phyloP scores from a whole-genome alignment of 2,329 filamentous ascomycete species.

The Apiospora phragmitis region DNA sequence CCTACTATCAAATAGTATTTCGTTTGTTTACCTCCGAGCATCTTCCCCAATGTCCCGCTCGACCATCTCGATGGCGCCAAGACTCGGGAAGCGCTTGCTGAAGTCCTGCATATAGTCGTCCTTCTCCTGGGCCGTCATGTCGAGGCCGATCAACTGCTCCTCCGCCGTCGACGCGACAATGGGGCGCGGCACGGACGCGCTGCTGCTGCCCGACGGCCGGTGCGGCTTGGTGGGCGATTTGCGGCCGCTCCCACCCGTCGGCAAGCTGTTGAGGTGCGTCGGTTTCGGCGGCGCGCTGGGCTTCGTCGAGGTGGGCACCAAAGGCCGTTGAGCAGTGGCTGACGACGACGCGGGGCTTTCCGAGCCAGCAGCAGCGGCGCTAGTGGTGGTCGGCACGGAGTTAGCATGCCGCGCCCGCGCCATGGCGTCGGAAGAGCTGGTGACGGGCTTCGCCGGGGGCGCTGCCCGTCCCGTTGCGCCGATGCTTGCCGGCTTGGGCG shows the following conservation, averaged over 20 bases:
- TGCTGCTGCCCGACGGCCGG: constrained; percentile 24
- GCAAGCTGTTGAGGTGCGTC: constrained; percentile 57
- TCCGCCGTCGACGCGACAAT: constrained; percentile 24
- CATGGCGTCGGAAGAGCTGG: constrained; percentile 14
- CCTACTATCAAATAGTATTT: no score
- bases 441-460: constrained; percentile 19
- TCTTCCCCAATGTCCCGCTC: constrained; percentile 61
- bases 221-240: constrained; percentile 47
- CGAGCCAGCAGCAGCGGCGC: constrained; percentile 14
- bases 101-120: constrained; percentile 72
- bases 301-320: constrained; percentile 34
- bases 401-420: constrained; percentile 9
- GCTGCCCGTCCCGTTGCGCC: constrained; percentile 12
- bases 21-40: constrained; percentile 18
- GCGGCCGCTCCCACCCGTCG: constrained; percentile 37
- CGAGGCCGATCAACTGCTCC: constrained; percentile 49
- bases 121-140: constrained; percentile 56
- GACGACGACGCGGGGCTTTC: constrained; percentile 20
- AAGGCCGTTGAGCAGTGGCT: constrained; percentile 19
- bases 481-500: constrained; percentile 51
- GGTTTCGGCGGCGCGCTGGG: constrained; percentile 64
- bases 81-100: constrained; percentile 80
- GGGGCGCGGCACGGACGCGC: background rate
- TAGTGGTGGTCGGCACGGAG: constrained; percentile 22
- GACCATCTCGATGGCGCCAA: constrained; percentile 86